A percentile compares a stretch with the other conserved stretches of the same genome.
Conservation (phyloP, 495 filamentous ascomycete genomes). For the Penicillium coffeae region DNA sequence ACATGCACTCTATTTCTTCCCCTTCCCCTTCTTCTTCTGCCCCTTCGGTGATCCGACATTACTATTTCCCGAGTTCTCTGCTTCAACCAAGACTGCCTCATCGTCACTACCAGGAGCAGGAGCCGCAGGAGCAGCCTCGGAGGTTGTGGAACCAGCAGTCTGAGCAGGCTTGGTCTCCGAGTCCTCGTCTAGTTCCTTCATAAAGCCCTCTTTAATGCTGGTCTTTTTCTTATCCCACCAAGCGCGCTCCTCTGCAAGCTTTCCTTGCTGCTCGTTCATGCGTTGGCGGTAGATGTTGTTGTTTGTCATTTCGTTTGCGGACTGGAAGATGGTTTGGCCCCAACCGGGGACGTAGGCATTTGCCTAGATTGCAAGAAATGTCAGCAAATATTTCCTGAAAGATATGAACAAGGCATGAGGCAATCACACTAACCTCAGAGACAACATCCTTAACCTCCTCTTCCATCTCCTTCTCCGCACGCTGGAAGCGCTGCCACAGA, state of each 20-base stretch:
- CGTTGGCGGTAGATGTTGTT: slow-evolving; percentile 59
- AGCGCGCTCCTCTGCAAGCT: slow-evolving; percentile 65
- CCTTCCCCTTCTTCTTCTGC: slow-evolving; percentile 70
- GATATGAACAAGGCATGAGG: neutral
- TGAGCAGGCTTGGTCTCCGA: slow-evolving; percentile 5
- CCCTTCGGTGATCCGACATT: slow-evolving; percentile 27
- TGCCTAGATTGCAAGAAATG: slow-evolving; percentile 49
- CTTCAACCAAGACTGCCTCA: slow-evolving; percentile 80
- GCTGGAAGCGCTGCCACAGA: slow-evolving; percentile 84
- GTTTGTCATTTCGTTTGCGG: slow-evolving; percentile 78
- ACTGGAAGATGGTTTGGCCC: slow-evolving; percentile 95
- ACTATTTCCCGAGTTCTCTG: slow-evolving; percentile 50
- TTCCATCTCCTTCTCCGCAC: slow-evolving; percentile 96
- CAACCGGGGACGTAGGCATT: slow-evolving; percentile 83
- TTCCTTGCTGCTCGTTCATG: slow-evolving; percentile 60
- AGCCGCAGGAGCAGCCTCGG: slow-evolving; percentile 19
- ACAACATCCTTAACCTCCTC: slow-evolving; percentile 93
- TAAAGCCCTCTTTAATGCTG: slow-evolving; percentile 68
- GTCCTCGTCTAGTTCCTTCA: slow-evolving; percentile 73
- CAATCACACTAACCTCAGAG: slow-evolving; percentile 61
- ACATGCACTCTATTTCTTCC: slow-evolving; percentile 61
- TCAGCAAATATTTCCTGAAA: slow-evolving; percentile 1
- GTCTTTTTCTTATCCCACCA: slow-evolving; percentile 89
- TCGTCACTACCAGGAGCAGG: slow-evolving; percentile 60
- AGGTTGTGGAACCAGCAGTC: slow-evolving; percentile 24